phyloP scores from a whole-genome alignment of 306 rosid genomes.

The Dryas drummondii region DNA sequence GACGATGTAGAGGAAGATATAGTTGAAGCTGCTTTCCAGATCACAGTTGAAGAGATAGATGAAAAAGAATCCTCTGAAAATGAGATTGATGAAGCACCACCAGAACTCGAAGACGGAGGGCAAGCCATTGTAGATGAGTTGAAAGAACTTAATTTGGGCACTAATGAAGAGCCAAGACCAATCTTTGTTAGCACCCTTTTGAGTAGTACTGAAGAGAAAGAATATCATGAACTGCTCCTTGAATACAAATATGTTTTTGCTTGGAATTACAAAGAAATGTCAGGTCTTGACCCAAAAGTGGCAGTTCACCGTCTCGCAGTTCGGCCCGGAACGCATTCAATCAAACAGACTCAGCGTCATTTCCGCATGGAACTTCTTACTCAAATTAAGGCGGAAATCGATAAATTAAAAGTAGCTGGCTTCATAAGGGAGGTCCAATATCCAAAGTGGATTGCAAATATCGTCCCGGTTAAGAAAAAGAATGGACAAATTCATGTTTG shows the following conservation, averaged over 20 bases:
- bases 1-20: background rate
- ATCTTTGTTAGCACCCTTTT: background rate
- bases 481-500: background rate
- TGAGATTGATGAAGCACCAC: background rate
- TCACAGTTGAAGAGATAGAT: background rate
- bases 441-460: background rate
- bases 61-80: fast-evolving
- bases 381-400: background rate
- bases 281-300: background rate
- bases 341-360: background rate
- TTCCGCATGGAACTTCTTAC: fast-evolving
- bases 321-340: fast-evolving
- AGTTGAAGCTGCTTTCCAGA: background rate
- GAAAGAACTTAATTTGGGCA: background rate
- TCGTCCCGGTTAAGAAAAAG: background rate
- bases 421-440: background rate
- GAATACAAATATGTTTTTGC: background rate
- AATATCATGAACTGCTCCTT: background rate
- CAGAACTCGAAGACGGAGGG: background rate
- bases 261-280: background rate
- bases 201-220: background rate
- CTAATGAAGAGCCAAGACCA: background rate
- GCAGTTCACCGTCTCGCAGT: fast-evolving
- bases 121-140: background rate
- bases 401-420: background rate